Evolutionary conservation across 2,329 filamentous ascomycete genomes (phyloP).

Genomic region (Penicillium sp.): DNA sequence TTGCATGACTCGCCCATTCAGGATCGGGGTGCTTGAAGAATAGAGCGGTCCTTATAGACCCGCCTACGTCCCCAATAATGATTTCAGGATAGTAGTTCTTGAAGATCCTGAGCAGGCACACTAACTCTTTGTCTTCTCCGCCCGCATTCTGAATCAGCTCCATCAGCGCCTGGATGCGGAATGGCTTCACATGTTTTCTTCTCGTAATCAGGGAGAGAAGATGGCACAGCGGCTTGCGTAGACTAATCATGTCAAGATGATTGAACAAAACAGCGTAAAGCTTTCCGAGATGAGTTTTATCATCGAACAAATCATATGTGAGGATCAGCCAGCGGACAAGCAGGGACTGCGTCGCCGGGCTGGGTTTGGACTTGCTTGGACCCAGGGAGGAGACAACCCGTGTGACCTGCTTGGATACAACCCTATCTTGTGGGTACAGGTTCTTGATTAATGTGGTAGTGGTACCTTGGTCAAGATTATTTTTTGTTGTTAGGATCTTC

Average conservation of each 20-base stretch:
- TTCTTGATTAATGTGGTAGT: slow-evolving; percentile 68
- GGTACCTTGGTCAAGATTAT: slow-evolving; percentile 73
- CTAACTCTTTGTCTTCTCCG: slow-evolving; percentile 71
- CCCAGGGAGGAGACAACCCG: slow-evolving; percentile 72
- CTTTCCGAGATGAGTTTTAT: slow-evolving; percentile 62
- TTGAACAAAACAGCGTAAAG: slow-evolving; percentile 78
- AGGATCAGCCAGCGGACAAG: slow-evolving; percentile 77
- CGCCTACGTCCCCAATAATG: slow-evolving; percentile 68
- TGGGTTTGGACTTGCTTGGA: slow-evolving; percentile 72
- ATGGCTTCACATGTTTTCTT: slow-evolving; percentile 78
- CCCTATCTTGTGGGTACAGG: slow-evolving; percentile 68
- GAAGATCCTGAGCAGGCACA: slow-evolving; percentile 75
- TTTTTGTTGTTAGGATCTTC: slow-evolving; percentile 65
- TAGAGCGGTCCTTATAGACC: slow-evolving; percentile 34
- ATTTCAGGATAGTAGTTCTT: slow-evolving; percentile 92
- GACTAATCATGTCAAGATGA: slow-evolving; percentile 74
- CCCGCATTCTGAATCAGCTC: slow-evolving; percentile 49
- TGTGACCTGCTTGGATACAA: slow-evolving; percentile 62
- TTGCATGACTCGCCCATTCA: slow-evolving; percentile 69
- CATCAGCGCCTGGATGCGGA: slow-evolving; percentile 72
- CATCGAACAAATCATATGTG: slow-evolving; percentile 69
- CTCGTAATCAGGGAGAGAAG: slow-evolving; percentile 75
- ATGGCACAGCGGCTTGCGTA: slow-evolving; percentile 71
- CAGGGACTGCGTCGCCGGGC: slow-evolving; percentile 66
- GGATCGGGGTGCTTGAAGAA: slow-evolving; percentile 66